Percentiles rank a stretch among this genome's conserved stretches.
phyloP scores from a whole-genome alignment of 345 rosid species.

The Durio zibethinus region DNA sequence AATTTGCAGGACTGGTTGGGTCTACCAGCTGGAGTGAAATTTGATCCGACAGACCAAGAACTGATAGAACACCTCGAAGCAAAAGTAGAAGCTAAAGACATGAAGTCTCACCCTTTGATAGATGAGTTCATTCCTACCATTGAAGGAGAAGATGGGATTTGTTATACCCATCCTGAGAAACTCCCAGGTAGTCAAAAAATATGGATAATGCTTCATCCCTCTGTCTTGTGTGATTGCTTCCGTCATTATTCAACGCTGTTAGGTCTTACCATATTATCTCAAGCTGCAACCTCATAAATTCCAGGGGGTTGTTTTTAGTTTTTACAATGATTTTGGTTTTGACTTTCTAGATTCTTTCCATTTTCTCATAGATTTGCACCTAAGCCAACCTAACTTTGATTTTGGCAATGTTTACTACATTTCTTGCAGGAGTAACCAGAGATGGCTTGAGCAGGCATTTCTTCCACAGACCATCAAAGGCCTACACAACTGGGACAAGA shows the following conservation, averaged over 20 bases:
- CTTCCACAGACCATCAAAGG: conserved; percentile 98
- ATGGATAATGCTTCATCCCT: neutral
- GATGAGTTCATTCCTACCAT: conserved; percentile 98
- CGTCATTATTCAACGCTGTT: neutral
- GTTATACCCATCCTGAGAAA: conserved; percentile 98
- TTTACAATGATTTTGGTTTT: conserved; percentile 15
- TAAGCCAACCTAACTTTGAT: conserved; percentile 65
- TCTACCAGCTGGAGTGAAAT: conserved; percentile 97
- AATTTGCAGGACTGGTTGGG: conserved; percentile 88
- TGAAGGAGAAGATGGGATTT: conserved; percentile 98
- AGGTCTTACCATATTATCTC: neutral
- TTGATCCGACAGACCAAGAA: conserved; percentile 98
- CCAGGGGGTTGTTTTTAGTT: neutral
- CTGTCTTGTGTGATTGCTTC: conserved; percentile 8
- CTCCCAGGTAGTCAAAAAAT: conserved; percentile 69
- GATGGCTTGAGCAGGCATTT: conserved; percentile 97
- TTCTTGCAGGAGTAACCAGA: conserved; percentile 81
- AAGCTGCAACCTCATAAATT: conserved; percentile 6
- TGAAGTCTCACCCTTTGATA: conserved; percentile 90
- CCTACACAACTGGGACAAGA: conserved; percentile 97
- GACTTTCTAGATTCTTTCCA: conserved; percentile 25
- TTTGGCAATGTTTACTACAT: conserved; percentile 15
- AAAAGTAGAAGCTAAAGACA: conserved; percentile 74
- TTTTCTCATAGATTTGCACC: conserved; percentile 38
- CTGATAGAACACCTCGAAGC: conserved; percentile 97